These are phyloP conservation scores for Clonostachys rosea DNA, from an alignment of 2,329 filamentous ascomycete genomes.

Conservation along the genomic window DNA sequence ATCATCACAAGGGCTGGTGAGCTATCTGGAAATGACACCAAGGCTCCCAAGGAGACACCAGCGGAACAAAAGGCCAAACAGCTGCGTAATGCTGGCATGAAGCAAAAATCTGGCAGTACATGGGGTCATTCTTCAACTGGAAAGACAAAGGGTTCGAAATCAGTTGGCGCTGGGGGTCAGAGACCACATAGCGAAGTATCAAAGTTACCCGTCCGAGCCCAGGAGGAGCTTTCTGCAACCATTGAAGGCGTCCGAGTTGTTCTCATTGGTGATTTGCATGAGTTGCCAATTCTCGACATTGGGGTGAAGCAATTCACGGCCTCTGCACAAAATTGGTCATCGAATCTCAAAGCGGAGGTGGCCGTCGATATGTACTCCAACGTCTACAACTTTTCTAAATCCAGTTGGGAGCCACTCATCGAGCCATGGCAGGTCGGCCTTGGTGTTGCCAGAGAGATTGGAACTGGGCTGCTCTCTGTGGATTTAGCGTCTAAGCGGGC, in stretches of 20 bases:
- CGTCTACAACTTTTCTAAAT: slow-evolving; percentile 98
- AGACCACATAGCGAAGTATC: too few species aligned
- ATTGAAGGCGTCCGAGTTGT: slow-evolving; percentile 89
- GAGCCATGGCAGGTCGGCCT: slow-evolving; percentile 97
- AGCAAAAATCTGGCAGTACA: slow-evolving; percentile 52
- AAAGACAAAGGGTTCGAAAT: slow-evolving; percentile 32
- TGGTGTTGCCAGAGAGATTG: slow-evolving; percentile 74
- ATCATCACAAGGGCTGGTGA: slow-evolving; percentile 90
- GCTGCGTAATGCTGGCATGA: slow-evolving; percentile 41
- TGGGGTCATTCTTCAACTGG: slow-evolving; percentile 48
- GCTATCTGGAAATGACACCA: slow-evolving; percentile 62
- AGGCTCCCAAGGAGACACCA: slow-evolving; percentile 13
- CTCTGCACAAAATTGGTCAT: slow-evolving; percentile 87
- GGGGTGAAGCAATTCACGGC: slow-evolving; percentile 87
- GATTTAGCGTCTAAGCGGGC: slow-evolving; percentile 86
- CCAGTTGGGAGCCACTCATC: slow-evolving; percentile 92
- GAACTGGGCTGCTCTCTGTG: slow-evolving; percentile 72
- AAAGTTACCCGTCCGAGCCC: slow-evolving; percentile 5
- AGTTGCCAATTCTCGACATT: slow-evolving; percentile 90
- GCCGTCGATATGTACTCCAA: slow-evolving; percentile 94
- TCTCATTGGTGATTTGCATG: slow-evolving; percentile 91
- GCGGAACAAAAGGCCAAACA: slow-evolving; percentile 54
- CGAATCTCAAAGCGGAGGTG: slow-evolving; percentile 78
- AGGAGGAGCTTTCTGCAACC: slow-evolving; percentile 79
- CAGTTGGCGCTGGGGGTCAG: slow-evolving; percentile 19